Base-by-base conservation (phyloP, 1,284 basidiomycete genomes). In the Ganoderma sinense region DNA sequence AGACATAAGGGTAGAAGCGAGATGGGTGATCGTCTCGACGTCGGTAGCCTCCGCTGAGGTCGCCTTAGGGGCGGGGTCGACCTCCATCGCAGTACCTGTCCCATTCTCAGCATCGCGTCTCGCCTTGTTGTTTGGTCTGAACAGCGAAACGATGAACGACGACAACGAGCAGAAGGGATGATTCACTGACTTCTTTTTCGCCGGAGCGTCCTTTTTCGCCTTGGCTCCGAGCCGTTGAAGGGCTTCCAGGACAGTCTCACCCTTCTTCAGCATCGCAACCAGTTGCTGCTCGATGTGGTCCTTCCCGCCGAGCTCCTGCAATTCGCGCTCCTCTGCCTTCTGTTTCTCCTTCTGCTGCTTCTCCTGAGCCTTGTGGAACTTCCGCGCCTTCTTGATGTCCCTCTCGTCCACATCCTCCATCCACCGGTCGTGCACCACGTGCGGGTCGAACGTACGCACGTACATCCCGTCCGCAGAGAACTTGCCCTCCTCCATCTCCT, bases 401-500 rank as follows among this genome's bases (percentile, higher is more conserved):
- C 87, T 88, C 77, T 97, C 95, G 77, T 94, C 94, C 64, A 97
- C 75, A 3, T 92, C 96, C 20, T 96, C 92, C 86, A 99, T 94
- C 98, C 98, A 99, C 39, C 88, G 88, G 82, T 99, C 97, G 80
- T 99, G 97, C 66, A 94, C 89, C 20, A 93, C 96, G 78, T 97
- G 93, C 7, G 94, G 94, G 81, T 99, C 97, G 74, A 92, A 93
- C 62, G 96, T 91, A 68, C 90, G 90, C 66, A 97, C 88, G 80
- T 97, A 98, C 69, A 83, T 91, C 60, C 98, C 98, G 76, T 99
- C 97, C 68, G 94, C 94, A 13, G 96, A 93, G 84, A 99, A 98
- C 76, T 96, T 94, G 41, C 98, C 98, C 80, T 98, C 95, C 77
- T 95, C 91, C 93, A 99, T 97, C 87, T 99, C 98, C 74, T 94